Evolutionary conservation across 495 filamentous ascomycete species (phyloP), one percentile per base, ranked within the genome.

Genomic region (Trichocladium uniseriatum): DNA sequence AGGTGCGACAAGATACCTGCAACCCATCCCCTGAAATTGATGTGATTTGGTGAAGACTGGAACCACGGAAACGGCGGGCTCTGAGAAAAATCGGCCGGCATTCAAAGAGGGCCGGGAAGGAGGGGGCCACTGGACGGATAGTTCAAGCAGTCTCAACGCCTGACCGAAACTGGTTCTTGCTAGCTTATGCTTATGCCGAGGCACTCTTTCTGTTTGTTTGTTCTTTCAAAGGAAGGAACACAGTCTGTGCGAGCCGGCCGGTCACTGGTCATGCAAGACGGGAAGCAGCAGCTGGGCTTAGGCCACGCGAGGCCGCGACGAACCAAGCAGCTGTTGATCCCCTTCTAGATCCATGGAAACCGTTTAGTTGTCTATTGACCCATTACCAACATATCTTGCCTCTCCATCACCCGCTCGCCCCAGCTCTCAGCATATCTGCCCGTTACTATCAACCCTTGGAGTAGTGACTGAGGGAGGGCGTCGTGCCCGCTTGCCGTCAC

Each of bases 251-350:
- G 37, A 38, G n/a, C 31, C 19, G 28, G 36, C 35, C n/a, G 11
- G 34, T 16, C 29, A 39, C 39, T 15, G 13, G 24, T 9, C 16
- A 52, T 50, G 45, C 51, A 39, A 24, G 38, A 49, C 54, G 57
- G 54, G 57, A 54, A 60, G 54, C 57, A 57, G 54, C 57, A 60
- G 51, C 45, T 40, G 15, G 39, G 16, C 11, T 35, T 19, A 5
- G 29, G 35, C 41, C 41, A 42, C 27, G 34, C 14, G 6, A 10
- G 28, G 27, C 37, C 27, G 18, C 9, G 21, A 19, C 4, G 7
- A 32, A 15, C 24, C 27, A 49, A 9, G 22, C 32, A n/a, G n/a
- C n/a, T n/a, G n/a, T n/a, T n/a, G n/a, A n/a, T 27, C 20, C 40
- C n/a, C 5, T 21, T 43, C 27, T 39, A n/a, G 41, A 29, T 45